These are phyloP conservation scores for Parastagonospora avenae DNA, from an alignment of 2,329 filamentous ascomycete genomes.

Conservation along the genomic window DNA sequence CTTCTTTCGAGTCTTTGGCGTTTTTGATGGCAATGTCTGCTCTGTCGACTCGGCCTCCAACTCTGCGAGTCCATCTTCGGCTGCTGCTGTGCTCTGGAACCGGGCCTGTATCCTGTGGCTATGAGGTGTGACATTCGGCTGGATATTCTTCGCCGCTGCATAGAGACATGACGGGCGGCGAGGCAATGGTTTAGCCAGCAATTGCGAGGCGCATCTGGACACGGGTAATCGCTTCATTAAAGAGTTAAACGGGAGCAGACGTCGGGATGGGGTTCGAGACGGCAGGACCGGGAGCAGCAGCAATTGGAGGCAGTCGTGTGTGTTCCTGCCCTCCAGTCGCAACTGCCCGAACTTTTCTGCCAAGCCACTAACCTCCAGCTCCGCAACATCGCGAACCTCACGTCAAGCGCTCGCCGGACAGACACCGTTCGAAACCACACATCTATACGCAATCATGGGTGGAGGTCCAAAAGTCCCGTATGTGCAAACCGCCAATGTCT, in stretches of 20 bases:
- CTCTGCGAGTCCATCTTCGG: neutral
- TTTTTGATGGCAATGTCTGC: neutral
- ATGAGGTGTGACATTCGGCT: constrained; percentile 32
- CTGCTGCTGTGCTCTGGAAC: constrained; percentile 9
- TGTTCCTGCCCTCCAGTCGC: constrained; percentile 29
- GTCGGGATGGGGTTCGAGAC: constrained; percentile 9
- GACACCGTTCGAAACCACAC: constrained; percentile 22
- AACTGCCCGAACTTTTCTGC: constrained; percentile 44
- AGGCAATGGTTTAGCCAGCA: constrained; percentile 55
- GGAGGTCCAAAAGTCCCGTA: constrained; percentile 76
- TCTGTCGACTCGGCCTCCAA: neutral
- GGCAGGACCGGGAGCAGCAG: constrained; percentile 23
- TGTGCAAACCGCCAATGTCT: constrained; percentile 17
- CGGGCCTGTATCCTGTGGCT: constrained; percentile 37
- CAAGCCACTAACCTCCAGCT: constrained; percentile 17
- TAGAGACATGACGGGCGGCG: constrained; percentile 50
- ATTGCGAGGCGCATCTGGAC: constrained; percentile 64
- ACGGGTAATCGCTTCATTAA: constrained; percentile 67
- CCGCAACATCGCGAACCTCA: constrained; percentile 22
- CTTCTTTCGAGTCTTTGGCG: neutral
- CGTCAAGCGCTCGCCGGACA: constrained; percentile 17
- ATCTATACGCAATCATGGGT: constrained; percentile 65
- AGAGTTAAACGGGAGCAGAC: constrained; percentile 10
- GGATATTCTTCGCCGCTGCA: constrained; percentile 24
- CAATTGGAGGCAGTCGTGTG: constrained; percentile 29